Percentiles rank a stretch among this genome's conserved stretches.
Evolutionary conservation across 1,284 basidiomycete species (phyloP).

Genomic region (Coniferiporia sulphurascens): DNA sequence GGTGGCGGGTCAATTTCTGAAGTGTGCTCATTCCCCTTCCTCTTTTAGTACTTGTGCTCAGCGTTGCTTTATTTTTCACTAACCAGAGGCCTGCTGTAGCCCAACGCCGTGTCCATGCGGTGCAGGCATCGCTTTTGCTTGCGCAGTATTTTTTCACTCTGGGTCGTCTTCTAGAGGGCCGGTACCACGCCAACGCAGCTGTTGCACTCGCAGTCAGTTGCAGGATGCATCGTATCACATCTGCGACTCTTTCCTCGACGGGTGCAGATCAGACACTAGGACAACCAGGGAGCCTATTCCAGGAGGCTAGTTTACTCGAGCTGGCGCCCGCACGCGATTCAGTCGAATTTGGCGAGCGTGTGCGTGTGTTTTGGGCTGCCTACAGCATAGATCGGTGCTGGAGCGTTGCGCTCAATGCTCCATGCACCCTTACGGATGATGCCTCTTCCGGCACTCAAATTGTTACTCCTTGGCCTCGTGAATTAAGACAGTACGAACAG

Average conservation of each 20-base stretch:
- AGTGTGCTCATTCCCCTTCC: constrained; percentile 22
- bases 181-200: constrained; percentile 38
- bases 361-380: constrained; percentile 67
- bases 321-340: constrained; percentile 31
- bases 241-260: not conserved
- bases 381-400: constrained; percentile 61
- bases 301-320: not conserved
- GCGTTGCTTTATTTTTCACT: not conserved
- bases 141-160: constrained; percentile 46
- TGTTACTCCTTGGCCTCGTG: constrained; percentile 62
- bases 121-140: constrained; percentile 55
- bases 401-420: constrained; percentile 56
- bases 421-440: constrained; percentile 37
- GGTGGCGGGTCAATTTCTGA: constrained; percentile 33
- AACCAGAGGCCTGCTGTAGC: not conserved
- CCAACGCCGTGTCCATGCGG: constrained; percentile 36
- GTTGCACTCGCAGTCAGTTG: constrained; percentile 33
- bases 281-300: not conserved
- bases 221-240: constrained; percentile 32
- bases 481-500: constrained; percentile 53
- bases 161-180: constrained; percentile 39
- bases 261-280: not conserved
- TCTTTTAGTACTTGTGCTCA: not conserved
- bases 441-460: constrained; percentile 34
- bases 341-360: constrained; percentile 56